Base-by-base conservation (phyloP, 2,329 filamentous ascomycete genomes). In the Trematosphaeria pertusa region DNA sequence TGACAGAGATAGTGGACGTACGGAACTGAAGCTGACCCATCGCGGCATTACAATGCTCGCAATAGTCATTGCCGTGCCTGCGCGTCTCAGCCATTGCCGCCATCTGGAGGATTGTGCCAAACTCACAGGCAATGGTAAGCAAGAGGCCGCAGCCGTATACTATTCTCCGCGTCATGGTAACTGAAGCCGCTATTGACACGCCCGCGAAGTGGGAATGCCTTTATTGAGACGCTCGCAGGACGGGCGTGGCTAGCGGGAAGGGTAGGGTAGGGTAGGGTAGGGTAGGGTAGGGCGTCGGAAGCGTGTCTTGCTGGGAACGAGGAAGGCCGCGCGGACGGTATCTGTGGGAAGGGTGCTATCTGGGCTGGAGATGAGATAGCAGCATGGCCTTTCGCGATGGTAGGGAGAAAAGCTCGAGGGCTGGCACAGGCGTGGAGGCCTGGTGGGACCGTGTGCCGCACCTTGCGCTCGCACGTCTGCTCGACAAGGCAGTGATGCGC, bases 11-110 rank as follows among this genome's bases (percentile, higher is more conserved):
- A 15, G 11, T 33, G n/a, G 21, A 51, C 67, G 22, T 64, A 70
- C 67, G 37, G 67, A 58, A 47, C 84, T 81, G 33, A 80, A 91
- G 43, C 80, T 79, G 39, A 91, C 76, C 89, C 89, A 94, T 71
- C 83, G 77, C 12, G 89, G 87, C 36, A 87, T 78, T 50, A 83
- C 74, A 58, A 90, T 87, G 43, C 87, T 82, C 31, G 83, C 78
- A 42, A 92, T 77, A 18, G 87, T 89, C 80, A 91, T 83, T 51
- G 81, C 81, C 21, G 86, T 88, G 46, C 87, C 88, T 90, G 66
- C 40, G 37, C 43, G 36, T 37, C 15, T 59, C 46, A 54, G 57
- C 54, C n/a, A 40, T 19, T 43, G 15, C 30, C 15, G 24, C 31
- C 38, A 39, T 36, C 21, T 24, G 20, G n/a, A 42, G 40, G 24